Evolutionary conservation across 345 rosid genomes (phyloP).

Genomic region (Leavenworthia alabamica): DNA sequence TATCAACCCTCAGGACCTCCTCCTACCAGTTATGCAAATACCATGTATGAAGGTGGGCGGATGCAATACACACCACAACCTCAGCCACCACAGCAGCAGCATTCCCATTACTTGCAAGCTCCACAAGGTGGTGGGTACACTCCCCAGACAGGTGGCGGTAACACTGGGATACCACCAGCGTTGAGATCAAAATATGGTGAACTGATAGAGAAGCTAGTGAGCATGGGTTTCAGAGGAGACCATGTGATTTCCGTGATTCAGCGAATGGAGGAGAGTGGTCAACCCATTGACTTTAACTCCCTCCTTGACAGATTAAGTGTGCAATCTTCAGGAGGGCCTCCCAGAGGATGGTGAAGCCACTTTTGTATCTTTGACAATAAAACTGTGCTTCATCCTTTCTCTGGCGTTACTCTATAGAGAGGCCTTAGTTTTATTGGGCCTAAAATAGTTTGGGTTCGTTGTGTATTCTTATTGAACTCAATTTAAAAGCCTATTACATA

Average conservation of each 20-base stretch:
- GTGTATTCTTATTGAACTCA: slow-evolving; percentile 10
- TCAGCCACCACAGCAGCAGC: too few species aligned
- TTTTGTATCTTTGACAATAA: neutral
- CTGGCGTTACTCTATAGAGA: slow-evolving; percentile 11
- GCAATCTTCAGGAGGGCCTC: slow-evolving; percentile 56
- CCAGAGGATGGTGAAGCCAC: slow-evolving; percentile 79
- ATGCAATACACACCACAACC: slow-evolving; percentile 40
- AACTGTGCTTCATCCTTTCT: neutral
- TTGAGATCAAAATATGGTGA: slow-evolving; percentile 56
- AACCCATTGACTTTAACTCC: slow-evolving; percentile 71
- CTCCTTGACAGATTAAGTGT: slow-evolving; percentile 74
- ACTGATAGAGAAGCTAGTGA: slow-evolving; percentile 72
- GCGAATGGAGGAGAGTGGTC: slow-evolving; percentile 91
- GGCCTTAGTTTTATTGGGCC: slow-evolving; percentile 32
- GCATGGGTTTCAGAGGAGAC: slow-evolving; percentile 94
- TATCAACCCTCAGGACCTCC: slow-evolving; percentile 58
- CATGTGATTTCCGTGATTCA: slow-evolving; percentile 68
- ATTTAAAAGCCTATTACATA: neutral
- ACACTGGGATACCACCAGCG: slow-evolving; percentile 44
- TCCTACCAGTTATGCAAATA: slow-evolving; percentile 51
- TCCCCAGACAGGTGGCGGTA: slow-evolving; percentile 40
- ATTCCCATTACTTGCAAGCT: slow-evolving; percentile 60
- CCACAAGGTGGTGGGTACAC: slow-evolving; percentile 53
- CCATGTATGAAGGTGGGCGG: slow-evolving; percentile 69
- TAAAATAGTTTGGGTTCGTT: slow-evolving; percentile 17